Evolutionary conservation across 1,284 basidiomycete genomes (phyloP).

Genomic region (Ustilago crameri): DNA sequence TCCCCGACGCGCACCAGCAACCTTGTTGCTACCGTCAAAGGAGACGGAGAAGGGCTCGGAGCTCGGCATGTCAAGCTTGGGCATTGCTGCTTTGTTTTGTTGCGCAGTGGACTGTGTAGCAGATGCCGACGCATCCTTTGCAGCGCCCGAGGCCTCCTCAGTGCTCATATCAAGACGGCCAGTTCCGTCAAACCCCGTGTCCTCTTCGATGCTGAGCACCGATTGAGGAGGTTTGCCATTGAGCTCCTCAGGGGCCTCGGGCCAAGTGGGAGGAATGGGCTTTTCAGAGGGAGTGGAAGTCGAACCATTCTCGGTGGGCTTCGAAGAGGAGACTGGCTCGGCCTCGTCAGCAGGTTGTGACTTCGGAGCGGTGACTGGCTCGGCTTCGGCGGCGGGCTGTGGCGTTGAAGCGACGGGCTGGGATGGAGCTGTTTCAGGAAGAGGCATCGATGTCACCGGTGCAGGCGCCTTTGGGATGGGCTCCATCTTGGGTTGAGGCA

Average conservation of each 20-base stretch:
- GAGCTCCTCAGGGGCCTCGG: neutral
- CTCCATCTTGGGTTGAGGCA: conserved; percentile 44
- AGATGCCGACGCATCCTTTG: conserved; percentile 5
- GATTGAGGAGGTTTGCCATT: conserved; percentile 23
- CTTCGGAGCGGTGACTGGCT: neutral
- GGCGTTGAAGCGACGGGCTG: conserved; percentile 4
- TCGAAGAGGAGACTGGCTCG: neutral
- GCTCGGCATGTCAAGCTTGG: conserved; percentile 61
- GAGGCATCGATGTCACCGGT: conserved; percentile 36
- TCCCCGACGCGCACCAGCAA: conserved; percentile 13
- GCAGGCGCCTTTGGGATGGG: conserved; percentile 52
- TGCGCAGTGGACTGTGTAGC: neutral
- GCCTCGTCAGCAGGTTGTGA: neutral
- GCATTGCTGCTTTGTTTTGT: conserved; percentile 38
- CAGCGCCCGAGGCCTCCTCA: conserved; percentile 2
- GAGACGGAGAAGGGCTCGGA: conserved; percentile 60
- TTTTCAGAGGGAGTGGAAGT: neutral
- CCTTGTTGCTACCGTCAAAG: conserved; percentile 27
- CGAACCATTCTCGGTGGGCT: neutral
- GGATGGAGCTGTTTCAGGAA: conserved; percentile 20
- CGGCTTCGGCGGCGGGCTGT: neutral
- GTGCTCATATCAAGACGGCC: conserved; percentile 52
- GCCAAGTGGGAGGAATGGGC: neutral
- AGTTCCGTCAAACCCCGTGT: conserved; percentile 62
- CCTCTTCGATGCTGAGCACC: conserved; percentile 54